These are phyloP conservation scores for Beauveria bassiana DNA, from an alignment of 2,329 filamentous ascomycete genomes.

Conservation along the genomic window DNA sequence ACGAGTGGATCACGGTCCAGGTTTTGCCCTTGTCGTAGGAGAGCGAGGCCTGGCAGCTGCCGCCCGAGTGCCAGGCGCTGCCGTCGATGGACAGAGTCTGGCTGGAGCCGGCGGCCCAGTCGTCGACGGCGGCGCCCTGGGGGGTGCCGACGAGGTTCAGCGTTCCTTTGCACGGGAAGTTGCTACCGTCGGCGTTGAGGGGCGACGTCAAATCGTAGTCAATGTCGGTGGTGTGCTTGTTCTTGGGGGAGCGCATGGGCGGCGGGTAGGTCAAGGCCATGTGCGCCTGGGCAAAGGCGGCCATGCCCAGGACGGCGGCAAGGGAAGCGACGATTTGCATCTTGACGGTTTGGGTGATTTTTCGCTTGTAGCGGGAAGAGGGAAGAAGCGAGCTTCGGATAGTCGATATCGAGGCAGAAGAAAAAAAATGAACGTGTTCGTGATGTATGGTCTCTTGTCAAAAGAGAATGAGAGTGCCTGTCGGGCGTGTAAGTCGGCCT, in stretches of 20 bases:
- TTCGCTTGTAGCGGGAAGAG: conserved; percentile 6
- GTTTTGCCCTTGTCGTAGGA: conserved; percentile 64
- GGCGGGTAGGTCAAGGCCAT: conserved; percentile 48
- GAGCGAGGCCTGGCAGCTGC: conserved; percentile 68
- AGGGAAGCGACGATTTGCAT: conserved; percentile 19
- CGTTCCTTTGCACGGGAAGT: conserved; percentile 72
- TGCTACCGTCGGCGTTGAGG: conserved; percentile 48
- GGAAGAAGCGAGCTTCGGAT: neutral
- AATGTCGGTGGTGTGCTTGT: conserved; percentile 37
- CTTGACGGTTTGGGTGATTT: conserved; percentile 10
- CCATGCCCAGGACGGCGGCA: conserved; percentile 34
- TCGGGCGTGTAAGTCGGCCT: conserved; percentile 1
- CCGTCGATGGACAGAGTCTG: conserved; percentile 60
- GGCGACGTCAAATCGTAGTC: conserved; percentile 70
- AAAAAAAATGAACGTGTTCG: neutral
- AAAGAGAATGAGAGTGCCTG: neutral
- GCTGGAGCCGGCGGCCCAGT: conserved; percentile 52
- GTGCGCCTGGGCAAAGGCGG: conserved; percentile 41
- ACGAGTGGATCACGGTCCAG: conserved; percentile 60
- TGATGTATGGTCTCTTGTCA: neutral
- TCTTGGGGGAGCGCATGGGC: conserved; percentile 48
- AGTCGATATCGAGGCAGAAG: neutral
- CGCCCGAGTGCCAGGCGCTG: conserved; percentile 57
- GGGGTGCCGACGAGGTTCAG: conserved; percentile 39
- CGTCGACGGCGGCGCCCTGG: conserved; percentile 46